A percentile compares a stretch with the other conserved stretches of the same genome.
Evolutionary conservation across 1,139 yeast genomes (phyloP).

Genomic region (Zhuliangozyma parablackwelliae): DNA sequence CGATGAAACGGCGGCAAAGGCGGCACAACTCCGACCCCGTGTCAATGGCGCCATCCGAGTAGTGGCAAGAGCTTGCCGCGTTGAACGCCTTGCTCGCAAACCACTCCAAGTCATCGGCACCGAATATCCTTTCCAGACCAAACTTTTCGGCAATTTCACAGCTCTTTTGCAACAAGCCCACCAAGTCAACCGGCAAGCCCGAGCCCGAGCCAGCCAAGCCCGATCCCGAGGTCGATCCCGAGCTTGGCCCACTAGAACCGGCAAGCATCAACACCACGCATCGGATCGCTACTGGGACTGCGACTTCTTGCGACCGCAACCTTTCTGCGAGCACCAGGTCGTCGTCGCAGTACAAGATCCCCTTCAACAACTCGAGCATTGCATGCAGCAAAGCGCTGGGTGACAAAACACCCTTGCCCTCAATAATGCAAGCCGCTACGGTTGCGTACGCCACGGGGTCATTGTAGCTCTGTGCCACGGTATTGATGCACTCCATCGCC

Average conservation of each 20-base stretch:
- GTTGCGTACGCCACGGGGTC: constrained; percentile 9
- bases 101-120: constrained; percentile 16
- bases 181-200: too few species aligned
- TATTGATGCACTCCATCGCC: constrained; percentile 7
- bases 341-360: too few species aligned
- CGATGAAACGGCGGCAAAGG: constrained; percentile 5
- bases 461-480: constrained; percentile 3
- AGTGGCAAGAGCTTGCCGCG: constrained; percentile 10
- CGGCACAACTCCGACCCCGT: constrained; percentile 6
- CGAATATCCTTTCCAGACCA: constrained; percentile 1
- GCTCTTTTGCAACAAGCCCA: constrained; percentile 6
- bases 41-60: background rate
- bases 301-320: constrained; percentile 5
- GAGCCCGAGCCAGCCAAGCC: too few species aligned
- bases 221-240: too few species aligned
- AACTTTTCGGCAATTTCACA: constrained; percentile 6
- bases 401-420: constrained; percentile 8
- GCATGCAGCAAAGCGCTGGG: constrained; percentile 1
- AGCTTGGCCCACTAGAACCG: too few species aligned
- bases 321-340: too few species aligned
- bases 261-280: constrained; percentile 7
- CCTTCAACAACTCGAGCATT: constrained; percentile 5
- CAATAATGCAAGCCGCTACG: constrained; percentile 16
- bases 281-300: constrained; percentile 8
- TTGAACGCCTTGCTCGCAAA: constrained; percentile 15